Evolutionary conservation across 2,329 filamentous ascomycete genomes (phyloP).

Genomic region (Fonsecaea multimorphosa): DNA sequence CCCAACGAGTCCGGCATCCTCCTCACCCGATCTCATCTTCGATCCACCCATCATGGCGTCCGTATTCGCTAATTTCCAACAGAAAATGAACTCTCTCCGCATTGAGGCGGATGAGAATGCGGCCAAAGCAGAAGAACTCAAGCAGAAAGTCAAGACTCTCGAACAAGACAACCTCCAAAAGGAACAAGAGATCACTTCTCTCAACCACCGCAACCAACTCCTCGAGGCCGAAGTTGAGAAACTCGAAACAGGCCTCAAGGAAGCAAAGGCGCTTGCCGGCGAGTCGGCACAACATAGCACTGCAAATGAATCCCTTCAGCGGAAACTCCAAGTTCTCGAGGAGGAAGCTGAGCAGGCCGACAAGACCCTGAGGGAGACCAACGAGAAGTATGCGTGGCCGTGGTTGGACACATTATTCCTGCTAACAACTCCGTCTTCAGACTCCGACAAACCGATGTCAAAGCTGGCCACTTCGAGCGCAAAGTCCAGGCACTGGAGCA

Average conservation of each 20-base stretch:
- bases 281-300: constrained; percentile 81
- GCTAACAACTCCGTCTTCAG: constrained; percentile 54
- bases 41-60: constrained; percentile 37
- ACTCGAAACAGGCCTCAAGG: constrained; percentile 80
- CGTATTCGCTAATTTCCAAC: constrained; percentile 42
- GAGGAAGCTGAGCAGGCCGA: constrained; percentile 97
- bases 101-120: constrained; percentile 87
- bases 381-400: constrained; percentile 82
- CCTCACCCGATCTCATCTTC: constrained; percentile 39
- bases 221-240: constrained; percentile 93
- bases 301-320: constrained; percentile 88
- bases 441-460: constrained; percentile 98
- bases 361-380: constrained; percentile 93
- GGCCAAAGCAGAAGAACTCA: constrained; percentile 83
- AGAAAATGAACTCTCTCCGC: constrained; percentile 97
- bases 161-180: constrained; percentile 96
- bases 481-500: constrained; percentile 97
- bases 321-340: constrained; percentile 93
- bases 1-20: not conserved
- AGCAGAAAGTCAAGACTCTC: constrained; percentile 82
- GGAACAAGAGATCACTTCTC: constrained; percentile 97
- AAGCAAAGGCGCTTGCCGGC: constrained; percentile 84
- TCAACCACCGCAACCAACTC: constrained; percentile 92
- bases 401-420: not conserved
- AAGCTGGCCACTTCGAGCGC: constrained; percentile 98